phyloP scores from a whole-genome alignment of 139 green algal genomes.

The Diplosphaera chodatii region DNA sequence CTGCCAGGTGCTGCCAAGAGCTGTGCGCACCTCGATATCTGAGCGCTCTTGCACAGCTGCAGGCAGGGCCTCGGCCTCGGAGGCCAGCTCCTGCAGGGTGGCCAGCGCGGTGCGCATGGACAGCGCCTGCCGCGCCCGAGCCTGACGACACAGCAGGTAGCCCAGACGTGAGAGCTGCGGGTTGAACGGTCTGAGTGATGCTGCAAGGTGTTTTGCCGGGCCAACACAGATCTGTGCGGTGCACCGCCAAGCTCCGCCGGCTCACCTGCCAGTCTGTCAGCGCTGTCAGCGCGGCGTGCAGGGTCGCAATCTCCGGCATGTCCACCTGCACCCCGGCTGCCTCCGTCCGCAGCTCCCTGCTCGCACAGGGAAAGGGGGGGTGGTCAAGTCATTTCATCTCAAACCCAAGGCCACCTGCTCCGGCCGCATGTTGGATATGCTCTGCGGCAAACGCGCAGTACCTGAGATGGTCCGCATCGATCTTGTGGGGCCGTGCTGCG shows the following conservation, averaged over 20 bases:
- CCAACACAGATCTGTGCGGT: too few relatives aligned
- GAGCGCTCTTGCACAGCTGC: constrained; percentile 25
- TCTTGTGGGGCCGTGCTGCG: background rate
- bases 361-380: too few relatives aligned
- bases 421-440: too few relatives aligned
- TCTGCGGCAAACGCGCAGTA: too few relatives aligned
- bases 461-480: background rate
- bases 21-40: constrained; percentile 6
- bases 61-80: constrained; percentile 21
- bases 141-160: too few relatives aligned
- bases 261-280: constrained; percentile 24
- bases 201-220: too few relatives aligned
- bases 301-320: constrained; percentile 24
- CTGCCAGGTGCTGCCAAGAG: too few relatives aligned
- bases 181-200: too few relatives aligned
- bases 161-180: too few relatives aligned
- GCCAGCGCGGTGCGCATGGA: constrained; percentile 16
- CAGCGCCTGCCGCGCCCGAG: constrained; percentile 13
- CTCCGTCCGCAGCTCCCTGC: constrained; percentile 18
- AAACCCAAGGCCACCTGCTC: too few relatives aligned
- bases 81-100: constrained; percentile 19
- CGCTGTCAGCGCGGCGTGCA: constrained; percentile 25
- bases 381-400: too few relatives aligned
- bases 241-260: too few relatives aligned
- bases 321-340: constrained; percentile 19